Conservation (phyloP, 495 filamentous ascomycete genomes). For the Penicillium cinerascens region DNA sequence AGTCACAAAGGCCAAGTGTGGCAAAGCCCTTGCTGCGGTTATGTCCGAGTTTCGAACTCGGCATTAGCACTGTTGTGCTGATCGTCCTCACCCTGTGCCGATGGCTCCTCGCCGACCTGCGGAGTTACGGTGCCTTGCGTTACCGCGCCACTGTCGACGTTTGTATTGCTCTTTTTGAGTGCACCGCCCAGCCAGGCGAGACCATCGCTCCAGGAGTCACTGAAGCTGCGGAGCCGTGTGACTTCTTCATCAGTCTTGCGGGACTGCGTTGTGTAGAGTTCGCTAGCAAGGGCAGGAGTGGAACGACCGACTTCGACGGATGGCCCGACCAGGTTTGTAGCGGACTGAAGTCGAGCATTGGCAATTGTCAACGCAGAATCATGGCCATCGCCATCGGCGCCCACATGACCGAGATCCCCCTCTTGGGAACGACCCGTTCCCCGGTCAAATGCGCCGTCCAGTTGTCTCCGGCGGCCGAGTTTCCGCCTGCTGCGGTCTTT, state of each 20-base stretch:
- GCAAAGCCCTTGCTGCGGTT: slow-evolving; percentile 2
- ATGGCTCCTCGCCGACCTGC: background rate
- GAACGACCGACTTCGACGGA: slow-evolving; percentile 25
- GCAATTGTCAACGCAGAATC: slow-evolving; percentile 23
- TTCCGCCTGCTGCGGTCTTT: slow-evolving; percentile 31
- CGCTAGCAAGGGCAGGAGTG: slow-evolving; percentile 24
- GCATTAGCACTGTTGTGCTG: background rate
- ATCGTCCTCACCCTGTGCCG: background rate
- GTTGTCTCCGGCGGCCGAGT: slow-evolving; percentile 24
- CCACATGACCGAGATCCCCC: slow-evolving; percentile 14
- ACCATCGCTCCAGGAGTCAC: slow-evolving; percentile 42
- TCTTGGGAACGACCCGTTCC: slow-evolving; percentile 17
- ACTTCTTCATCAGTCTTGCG: slow-evolving; percentile 18
- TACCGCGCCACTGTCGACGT: slow-evolving; percentile 13
- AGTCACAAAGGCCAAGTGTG: background rate
- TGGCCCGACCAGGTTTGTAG: slow-evolving; percentile 20
- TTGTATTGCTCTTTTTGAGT: slow-evolving; percentile 12
- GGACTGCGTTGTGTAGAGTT: slow-evolving; percentile 3
- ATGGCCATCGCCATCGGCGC: slow-evolving; percentile 9
- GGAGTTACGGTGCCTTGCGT: slow-evolving; percentile 16
- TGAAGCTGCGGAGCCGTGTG: slow-evolving; percentile 40
- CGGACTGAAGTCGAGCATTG: slow-evolving; percentile 30
- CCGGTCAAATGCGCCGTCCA: slow-evolving; percentile 28
- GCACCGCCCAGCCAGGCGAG: slow-evolving; percentile 44
- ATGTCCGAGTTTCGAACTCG: slow-evolving; percentile 10